Percentiles rank a stretch among this genome's conserved stretches.
These are phyloP conservation scores for Calonectria pseudoturangicola DNA, from an alignment of 2,329 filamentous ascomycete genomes.

Conservation along the genomic window DNA sequence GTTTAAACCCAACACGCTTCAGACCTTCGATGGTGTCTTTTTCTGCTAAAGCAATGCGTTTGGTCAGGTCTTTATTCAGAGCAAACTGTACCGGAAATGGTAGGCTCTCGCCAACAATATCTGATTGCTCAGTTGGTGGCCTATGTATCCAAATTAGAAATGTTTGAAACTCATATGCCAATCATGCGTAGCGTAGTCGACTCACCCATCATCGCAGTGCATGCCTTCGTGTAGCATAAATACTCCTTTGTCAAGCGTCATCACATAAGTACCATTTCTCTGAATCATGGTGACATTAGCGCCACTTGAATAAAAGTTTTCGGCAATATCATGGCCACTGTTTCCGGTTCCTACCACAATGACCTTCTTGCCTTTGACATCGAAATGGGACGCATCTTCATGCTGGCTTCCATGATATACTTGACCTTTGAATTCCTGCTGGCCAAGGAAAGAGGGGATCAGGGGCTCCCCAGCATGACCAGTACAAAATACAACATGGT, in stretches of 20 bases:
- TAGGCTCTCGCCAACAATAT: not conserved
- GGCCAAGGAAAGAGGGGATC: not conserved
- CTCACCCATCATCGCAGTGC: constrained; percentile 1
- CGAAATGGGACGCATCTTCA: not conserved
- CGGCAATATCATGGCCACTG: not conserved
- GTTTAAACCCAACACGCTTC: not conserved
- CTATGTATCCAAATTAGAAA: not conserved
- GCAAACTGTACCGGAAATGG: not conserved
- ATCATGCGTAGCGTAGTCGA: not conserved
- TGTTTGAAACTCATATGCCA: not conserved
- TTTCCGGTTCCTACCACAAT: not conserved
- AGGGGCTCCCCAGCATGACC: not conserved
- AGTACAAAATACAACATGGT: not conserved
- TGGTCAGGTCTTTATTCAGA: not conserved
- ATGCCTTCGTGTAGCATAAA: not conserved
- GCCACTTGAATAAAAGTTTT: not conserved
- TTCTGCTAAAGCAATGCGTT: not conserved
- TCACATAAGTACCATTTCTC: not conserved
- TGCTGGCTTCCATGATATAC: constrained; percentile 1
- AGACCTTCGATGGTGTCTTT: not conserved
- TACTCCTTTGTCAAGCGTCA: not conserved
- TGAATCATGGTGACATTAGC: not conserved
- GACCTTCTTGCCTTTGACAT: not conserved
- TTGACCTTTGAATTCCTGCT: not conserved
- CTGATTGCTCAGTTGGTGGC: not conserved